Evolutionary conservation across 495 filamentous ascomycete species (phyloP).

Genomic region (Letharia columbiana): DNA sequence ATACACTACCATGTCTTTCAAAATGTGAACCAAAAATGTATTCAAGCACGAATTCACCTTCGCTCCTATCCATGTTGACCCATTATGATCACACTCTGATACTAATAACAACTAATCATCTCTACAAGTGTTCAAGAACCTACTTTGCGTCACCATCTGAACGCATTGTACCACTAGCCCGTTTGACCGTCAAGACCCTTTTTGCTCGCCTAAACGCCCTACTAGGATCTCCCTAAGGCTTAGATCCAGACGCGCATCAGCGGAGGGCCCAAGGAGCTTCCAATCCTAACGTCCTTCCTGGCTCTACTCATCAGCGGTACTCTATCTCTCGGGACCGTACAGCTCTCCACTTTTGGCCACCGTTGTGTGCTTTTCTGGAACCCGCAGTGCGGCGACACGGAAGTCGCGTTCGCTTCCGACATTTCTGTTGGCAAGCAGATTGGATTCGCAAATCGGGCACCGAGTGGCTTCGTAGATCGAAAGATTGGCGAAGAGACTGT

Average conservation of each 20-base stretch:
- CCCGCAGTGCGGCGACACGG: too few species aligned
- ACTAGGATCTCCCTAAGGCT: not conserved
- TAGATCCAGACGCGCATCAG: too few species aligned
- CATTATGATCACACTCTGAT: not conserved
- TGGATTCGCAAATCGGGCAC: not conserved
- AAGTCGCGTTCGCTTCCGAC: not conserved
- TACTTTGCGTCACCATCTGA: not conserved
- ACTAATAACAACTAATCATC: not conserved
- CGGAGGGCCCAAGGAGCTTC: not conserved
- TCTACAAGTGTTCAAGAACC: not conserved
- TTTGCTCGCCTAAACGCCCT: not conserved
- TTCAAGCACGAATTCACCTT: not conserved
- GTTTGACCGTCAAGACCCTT: not conserved
- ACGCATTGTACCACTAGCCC: not conserved
- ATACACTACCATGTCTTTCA: not conserved
- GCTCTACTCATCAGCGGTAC: not conserved
- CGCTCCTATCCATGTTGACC: not conserved
- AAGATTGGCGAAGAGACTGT: not conserved
- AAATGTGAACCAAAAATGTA: not conserved
- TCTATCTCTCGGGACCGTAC: not conserved
- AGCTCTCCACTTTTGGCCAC: too few species aligned
- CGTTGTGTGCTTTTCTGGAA: too few species aligned
- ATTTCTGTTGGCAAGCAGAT: not conserved
- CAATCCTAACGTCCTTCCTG: not conserved
- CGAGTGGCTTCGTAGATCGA: not conserved